A percentile compares a stretch with the other conserved stretches of the same genome.
phyloP scores from a whole-genome alignment of 192 early-diverging fungal genomes.

The Jimgerdemannia flammicorona region DNA sequence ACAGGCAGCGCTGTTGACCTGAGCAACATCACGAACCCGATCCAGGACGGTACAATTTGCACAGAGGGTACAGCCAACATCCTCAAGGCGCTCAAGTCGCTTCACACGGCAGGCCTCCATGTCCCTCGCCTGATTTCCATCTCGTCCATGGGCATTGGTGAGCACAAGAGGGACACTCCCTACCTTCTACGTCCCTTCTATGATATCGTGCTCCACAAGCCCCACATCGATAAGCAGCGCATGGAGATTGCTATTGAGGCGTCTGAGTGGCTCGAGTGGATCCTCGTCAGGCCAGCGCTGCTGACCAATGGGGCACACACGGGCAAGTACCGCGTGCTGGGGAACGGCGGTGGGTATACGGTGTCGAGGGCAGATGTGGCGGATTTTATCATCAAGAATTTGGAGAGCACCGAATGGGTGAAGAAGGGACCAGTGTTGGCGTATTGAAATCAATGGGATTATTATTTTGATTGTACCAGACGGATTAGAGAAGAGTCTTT shows the following conservation, averaged over 20 bases:
- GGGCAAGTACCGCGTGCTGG: conserved; percentile 26
- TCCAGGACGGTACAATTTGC: neutral
- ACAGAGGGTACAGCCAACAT: neutral
- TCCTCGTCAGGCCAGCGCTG: conserved; percentile 41
- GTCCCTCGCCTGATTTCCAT: neutral
- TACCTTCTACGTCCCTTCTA: conserved; percentile 1
- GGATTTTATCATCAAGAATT: conserved; percentile 37
- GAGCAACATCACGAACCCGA: neutral
- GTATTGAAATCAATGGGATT: conserved; percentile 4
- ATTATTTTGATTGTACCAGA: too few relatives aligned
- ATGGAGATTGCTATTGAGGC: conserved; percentile 27
- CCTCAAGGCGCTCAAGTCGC: neutral
- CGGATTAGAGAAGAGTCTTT: too few relatives aligned
- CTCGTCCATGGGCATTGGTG: conserved; percentile 2
- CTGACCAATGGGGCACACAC: conserved; percentile 33
- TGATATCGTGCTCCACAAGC: neutral
- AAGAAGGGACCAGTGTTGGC: conserved; percentile 20
- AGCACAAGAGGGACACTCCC: neutral
- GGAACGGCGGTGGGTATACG: conserved; percentile 34
- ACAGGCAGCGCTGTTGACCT: neutral
- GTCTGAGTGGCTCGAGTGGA: conserved; percentile 22
- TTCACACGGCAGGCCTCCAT: neutral
- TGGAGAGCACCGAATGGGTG: conserved; percentile 26
- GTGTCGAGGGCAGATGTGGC: conserved; percentile 45
- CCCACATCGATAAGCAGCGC: neutral